Evolutionary conservation across 495 filamentous ascomycete species (phyloP), one percentile per base, ranked within the genome.

Genomic region (Penicillium steckii): DNA sequence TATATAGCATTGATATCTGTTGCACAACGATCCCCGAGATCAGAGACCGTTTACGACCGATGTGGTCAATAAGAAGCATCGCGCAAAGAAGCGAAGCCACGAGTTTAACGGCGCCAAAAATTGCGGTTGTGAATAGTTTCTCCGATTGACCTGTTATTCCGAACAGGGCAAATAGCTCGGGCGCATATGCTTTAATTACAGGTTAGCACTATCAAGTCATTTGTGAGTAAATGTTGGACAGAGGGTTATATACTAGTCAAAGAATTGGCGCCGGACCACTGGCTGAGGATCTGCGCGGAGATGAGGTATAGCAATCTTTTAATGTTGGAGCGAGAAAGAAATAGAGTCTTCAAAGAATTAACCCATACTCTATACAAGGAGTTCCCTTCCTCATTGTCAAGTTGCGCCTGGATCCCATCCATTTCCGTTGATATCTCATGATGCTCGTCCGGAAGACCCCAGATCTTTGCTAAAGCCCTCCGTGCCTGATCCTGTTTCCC

Each of bases 21-120:
- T 84, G 81, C 1, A 82, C 62, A 3, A 68, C 51, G 32, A 86
- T 84, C n/a, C 82, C 84, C 5, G 75, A 58, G 10, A 76, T 61
- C 2, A 85, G 69, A 1, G 85, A 74, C 18, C 80, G 76, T 53
- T 85, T 83, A 23, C 84, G 79, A 1, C 84, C 84, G 48, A 86
- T 76, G 52, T 79, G 67, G 52, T 88, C 84, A 55, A 88, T 79
- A 8, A 87, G 72, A 67, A 86, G 81, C 12, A 86, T 62, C 3
- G 84, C 80, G 56, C 81, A 85, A 17, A 79, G 37, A n/a, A 86
- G 52, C 13, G 82, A 69, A 3, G 81, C 73, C 21, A 79, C 61
- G 52, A 86, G 78, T 58, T 88, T 87, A 55, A 85, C 72, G 42
- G 85, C 72, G 21, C 84, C 84, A 50, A 86, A 84, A 23, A 88